Conservation (phyloP, 768 basidiomycete species). For the Paxillus involutus region DNA sequence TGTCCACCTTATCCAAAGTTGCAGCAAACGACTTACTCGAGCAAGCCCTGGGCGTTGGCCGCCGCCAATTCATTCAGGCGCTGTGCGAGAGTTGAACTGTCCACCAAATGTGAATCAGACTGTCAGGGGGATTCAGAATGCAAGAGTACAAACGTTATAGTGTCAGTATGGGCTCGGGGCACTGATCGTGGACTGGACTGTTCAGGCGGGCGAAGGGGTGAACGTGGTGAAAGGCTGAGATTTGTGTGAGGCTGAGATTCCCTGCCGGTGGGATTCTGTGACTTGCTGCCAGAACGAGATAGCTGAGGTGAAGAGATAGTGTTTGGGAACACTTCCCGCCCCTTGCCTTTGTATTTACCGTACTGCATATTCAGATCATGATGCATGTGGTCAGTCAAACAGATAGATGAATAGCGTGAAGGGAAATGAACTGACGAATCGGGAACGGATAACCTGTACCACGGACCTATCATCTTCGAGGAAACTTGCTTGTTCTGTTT, state of each 20-base stretch:
- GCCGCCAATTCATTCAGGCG: conserved; percentile 77
- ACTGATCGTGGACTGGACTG: conserved; percentile 16
- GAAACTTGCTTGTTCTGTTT: conserved; percentile 12
- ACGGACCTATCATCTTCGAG: conserved; percentile 45
- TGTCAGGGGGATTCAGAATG: conserved; percentile 4
- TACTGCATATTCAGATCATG: conserved; percentile 36
- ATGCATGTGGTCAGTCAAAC: conserved; percentile 7
- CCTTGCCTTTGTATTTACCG: conserved; percentile 59
- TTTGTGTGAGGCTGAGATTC: conserved; percentile 14
- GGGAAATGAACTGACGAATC: conserved; percentile 48
- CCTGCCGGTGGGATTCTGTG: conserved; percentile 18
- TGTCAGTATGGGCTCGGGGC: conserved; percentile 41
- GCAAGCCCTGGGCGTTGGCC: conserved; percentile 77
- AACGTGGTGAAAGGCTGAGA: conserved; percentile 19
- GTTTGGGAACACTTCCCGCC: conserved; percentile 41
- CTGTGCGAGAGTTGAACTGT: conserved; percentile 74
- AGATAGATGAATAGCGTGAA: conserved; percentile 9
- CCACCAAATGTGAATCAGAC: conserved; percentile 9
- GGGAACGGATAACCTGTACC: conserved; percentile 56
- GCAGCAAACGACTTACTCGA: conserved; percentile 51
- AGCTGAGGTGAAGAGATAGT: conserved; percentile 35
- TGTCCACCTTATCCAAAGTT: neutral
- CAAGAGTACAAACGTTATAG: conserved; percentile 50
- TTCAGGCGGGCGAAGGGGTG: conserved; percentile 23
- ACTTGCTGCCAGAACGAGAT: conserved; percentile 19